Evolutionary conservation across 1,139 yeast species (phyloP).

Genomic region (Yamadazyma sp.): DNA sequence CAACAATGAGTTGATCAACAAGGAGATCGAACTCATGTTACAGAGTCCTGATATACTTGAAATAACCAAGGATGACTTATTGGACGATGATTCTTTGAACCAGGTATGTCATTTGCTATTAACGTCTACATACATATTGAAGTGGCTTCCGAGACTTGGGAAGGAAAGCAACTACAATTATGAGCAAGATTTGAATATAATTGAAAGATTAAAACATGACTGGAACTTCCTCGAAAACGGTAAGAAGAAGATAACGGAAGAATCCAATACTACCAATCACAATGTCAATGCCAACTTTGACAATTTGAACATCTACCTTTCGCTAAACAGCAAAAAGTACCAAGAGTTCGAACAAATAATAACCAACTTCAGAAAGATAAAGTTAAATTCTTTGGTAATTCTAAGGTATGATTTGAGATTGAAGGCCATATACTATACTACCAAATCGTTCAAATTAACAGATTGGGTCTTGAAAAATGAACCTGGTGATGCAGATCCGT

Average conservation of each 20-base stretch:
- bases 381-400: conserved; percentile 51
- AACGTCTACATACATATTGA: conserved; percentile 48
- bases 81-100: conserved; percentile 47
- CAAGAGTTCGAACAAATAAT: conserved; percentile 50
- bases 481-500: conserved; percentile 65
- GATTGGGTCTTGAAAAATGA: conserved; percentile 50
- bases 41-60: conserved; percentile 23
- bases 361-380: conserved; percentile 43
- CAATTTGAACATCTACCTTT: conserved; percentile 32
- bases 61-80: conserved; percentile 41
- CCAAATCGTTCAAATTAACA: conserved; percentile 41
- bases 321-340: conserved; percentile 38
- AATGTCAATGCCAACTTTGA: conserved; percentile 15
- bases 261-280: conserved; percentile 9
- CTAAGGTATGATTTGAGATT: conserved; percentile 67
- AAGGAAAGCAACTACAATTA: conserved; percentile 39
- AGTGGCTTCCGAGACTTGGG: conserved; percentile 57
- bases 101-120: conserved; percentile 49
- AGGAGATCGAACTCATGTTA: conserved; percentile 41
- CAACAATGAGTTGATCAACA: conserved; percentile 18
- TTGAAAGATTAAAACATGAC: conserved; percentile 50
- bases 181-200: conserved; percentile 30
- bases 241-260: conserved; percentile 19
- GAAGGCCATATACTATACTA: conserved; percentile 60
- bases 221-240: conserved; percentile 61